Conservation (phyloP, 140 eudicot species). For the Erigeron philadelphicus region DNA sequence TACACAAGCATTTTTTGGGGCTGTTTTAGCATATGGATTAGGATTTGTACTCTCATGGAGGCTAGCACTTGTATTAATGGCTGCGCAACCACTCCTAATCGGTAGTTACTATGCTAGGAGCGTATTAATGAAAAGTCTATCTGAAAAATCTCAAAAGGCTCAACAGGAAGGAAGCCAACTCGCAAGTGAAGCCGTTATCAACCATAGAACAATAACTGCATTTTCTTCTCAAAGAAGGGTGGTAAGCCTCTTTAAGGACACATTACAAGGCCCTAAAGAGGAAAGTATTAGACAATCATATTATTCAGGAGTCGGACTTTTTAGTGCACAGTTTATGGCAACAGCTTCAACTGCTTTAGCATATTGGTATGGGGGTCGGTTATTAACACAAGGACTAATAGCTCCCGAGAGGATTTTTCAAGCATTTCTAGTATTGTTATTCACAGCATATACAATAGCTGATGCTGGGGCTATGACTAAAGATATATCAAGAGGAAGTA, state of each 20-base stretch:
- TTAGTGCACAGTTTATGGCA: constrained; percentile 56
- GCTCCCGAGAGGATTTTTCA: constrained; percentile 56
- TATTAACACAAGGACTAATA: constrained; percentile 34
- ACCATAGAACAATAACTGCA: constrained; percentile 70
- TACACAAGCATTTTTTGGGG: constrained; percentile 64
- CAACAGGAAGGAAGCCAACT: constrained; percentile 74
- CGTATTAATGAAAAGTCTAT: constrained; percentile 56
- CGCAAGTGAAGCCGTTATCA: constrained; percentile 78
- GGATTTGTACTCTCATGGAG: constrained; percentile 68
- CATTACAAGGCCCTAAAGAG: constrained; percentile 51
- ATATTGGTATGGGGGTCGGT: constrained; percentile 68
- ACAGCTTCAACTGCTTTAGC: constrained; percentile 70
- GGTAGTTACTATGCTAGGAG: constrained; percentile 67
- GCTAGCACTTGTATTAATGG: constrained; percentile 61
- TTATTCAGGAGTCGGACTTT: constrained; percentile 59
- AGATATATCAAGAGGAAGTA: constrained; percentile 71
- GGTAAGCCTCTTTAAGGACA: constrained; percentile 45
- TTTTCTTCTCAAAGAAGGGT: constrained; percentile 63
- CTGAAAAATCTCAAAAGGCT: constrained; percentile 51
- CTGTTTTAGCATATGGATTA: constrained; percentile 48
- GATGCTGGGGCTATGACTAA: constrained; percentile 82
- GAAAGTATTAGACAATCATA: constrained; percentile 68
- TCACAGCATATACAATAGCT: constrained; percentile 70
- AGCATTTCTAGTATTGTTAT: constrained; percentile 55
- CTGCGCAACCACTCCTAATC: constrained; percentile 61